phyloP scores from a whole-genome alignment of 31 red algal genomes.

The Endocladia muricata region DNA sequence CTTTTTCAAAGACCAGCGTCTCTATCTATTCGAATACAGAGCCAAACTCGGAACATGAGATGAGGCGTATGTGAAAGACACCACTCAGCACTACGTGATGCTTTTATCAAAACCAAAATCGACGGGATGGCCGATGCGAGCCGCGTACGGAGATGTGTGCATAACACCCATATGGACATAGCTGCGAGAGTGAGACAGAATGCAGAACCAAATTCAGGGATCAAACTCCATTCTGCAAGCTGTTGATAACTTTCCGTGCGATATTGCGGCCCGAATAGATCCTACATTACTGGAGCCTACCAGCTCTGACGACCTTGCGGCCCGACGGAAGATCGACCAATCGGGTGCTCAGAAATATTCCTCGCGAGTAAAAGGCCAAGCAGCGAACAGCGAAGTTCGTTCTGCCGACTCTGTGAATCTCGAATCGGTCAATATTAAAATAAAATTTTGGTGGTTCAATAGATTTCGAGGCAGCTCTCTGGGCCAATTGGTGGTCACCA shows the following conservation, averaged over 20 bases:
- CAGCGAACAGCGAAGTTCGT: not conserved
- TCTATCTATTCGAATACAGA: constrained; percentile 8
- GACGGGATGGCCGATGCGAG: not conserved
- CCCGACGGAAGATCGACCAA: not conserved
- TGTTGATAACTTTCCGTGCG: not conserved
- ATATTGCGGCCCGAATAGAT: not conserved
- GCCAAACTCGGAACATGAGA: constrained; percentile 1
- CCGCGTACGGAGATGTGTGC: constrained; percentile 18
- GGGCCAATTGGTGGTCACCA: not conserved
- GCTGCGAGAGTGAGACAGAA: not conserved
- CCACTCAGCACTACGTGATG: not conserved
- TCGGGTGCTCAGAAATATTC: not conserved
- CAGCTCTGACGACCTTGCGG: not conserved
- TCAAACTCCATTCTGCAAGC: not conserved
- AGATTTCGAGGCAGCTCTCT: not conserved
- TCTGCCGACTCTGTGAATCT: not conserved
- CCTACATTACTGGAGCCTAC: not conserved
- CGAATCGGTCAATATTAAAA: not conserved
- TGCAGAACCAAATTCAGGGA: not conserved
- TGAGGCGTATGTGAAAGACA: not conserved
- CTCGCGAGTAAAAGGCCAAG: not conserved
- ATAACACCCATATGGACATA: not conserved
- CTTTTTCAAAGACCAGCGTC: not conserved
- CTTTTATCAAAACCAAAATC: constrained; percentile 3
- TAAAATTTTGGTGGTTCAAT: not conserved